These are phyloP conservation scores for Colletotrichum sp. DNA, from an alignment of 2,329 filamentous ascomycete species.

Conservation along the genomic window DNA sequence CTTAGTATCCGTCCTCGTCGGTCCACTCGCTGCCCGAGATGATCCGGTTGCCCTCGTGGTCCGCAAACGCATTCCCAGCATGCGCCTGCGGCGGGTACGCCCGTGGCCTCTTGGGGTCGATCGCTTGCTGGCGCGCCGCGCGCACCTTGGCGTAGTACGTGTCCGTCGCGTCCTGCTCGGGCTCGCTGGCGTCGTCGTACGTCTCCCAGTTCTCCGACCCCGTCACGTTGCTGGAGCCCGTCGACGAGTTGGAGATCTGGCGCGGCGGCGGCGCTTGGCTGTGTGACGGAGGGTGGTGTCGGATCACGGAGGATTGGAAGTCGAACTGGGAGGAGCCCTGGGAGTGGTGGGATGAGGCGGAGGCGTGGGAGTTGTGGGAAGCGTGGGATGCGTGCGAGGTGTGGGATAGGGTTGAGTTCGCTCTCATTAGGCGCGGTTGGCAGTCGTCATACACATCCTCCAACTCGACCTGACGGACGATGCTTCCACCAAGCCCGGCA, in stretches of 20 bases:
- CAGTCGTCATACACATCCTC: constrained; percentile 84
- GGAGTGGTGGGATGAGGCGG: constrained; percentile 37
- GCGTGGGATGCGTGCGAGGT: constrained; percentile 37
- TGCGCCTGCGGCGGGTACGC: constrained; percentile 58
- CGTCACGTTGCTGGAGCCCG: constrained; percentile 76
- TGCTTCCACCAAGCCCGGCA: constrained; percentile 55
- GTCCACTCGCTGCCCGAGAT: constrained; percentile 72
- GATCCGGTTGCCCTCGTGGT: constrained; percentile 66
- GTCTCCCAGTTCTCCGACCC: constrained; percentile 98
- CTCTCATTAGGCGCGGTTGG: constrained; percentile 37
- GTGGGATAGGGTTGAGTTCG: constrained; percentile 45
- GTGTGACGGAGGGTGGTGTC: constrained; percentile 43
- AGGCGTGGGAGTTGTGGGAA: constrained; percentile 25
- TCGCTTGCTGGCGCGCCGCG: constrained; percentile 70
- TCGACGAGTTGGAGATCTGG: constrained; percentile 77
- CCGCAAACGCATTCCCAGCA: constrained; percentile 53
- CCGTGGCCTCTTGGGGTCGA: constrained; percentile 57
- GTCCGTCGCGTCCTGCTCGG: constrained; percentile 77
- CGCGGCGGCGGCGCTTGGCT: constrained; percentile 54
- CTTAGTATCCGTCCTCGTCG: constrained; percentile 65
- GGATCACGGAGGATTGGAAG: constrained; percentile 44
- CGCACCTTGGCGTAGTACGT: constrained; percentile 81
- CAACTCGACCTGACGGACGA: constrained; percentile 67
- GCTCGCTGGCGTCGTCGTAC: constrained; percentile 83
- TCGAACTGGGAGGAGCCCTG: constrained; percentile 39